Conservation (phyloP, 805 yeast species). For the Hanseniaspora mollemarum region DNA sequence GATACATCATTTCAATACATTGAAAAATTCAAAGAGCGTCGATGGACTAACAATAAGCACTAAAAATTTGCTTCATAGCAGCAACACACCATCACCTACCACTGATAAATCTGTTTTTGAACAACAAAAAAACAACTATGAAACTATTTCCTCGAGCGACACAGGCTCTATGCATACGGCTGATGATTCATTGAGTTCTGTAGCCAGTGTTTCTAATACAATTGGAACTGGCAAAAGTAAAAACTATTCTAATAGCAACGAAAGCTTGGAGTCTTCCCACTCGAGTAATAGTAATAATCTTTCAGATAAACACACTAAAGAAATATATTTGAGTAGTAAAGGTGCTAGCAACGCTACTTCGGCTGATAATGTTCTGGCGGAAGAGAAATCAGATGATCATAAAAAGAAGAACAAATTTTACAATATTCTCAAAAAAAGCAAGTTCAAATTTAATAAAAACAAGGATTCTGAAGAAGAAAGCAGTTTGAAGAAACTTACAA, state of each 20-base stretch:
- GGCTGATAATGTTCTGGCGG: not conserved
- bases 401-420: conserved; percentile 9
- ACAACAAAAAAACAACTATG: not conserved
- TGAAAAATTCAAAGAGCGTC: conserved; percentile 1
- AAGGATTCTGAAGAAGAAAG: not conserved
- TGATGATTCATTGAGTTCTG: conserved; percentile 3
- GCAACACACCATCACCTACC: not conserved
- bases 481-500: not conserved
- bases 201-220: not conserved
- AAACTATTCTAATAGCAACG: not conserved
- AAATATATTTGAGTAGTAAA: not conserved
- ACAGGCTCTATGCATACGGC: conserved; percentile 15
- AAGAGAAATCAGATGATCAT: not conserved
- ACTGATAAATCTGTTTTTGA: not conserved
- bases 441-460: conserved; percentile 8
- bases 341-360: not conserved
- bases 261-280: not conserved
- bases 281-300: not conserved
- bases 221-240: not conserved
- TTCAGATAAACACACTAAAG: not conserved
- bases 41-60: conserved; percentile 4
- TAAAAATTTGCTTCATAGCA: not conserved
- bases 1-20: not conserved
- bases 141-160: conserved; percentile 6
- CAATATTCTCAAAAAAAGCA: conserved; percentile 5